phyloP scores from a whole-genome alignment of 192 early-diverging fungal species.

The Thamnidium elegans region DNA sequence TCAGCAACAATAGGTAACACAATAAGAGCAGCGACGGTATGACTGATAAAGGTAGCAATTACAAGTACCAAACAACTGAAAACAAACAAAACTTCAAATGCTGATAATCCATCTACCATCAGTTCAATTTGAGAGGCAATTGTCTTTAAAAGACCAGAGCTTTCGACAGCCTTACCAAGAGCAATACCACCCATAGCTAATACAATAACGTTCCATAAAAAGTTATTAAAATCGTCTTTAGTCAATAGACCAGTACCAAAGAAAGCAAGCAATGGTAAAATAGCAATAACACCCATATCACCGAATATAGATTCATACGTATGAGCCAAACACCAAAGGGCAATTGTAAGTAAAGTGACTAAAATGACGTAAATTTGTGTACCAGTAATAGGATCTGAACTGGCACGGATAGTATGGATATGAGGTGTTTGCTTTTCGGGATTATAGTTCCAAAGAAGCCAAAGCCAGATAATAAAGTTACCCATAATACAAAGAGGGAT shows the following conservation, averaged over 20 bases:
- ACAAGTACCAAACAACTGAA: slow-evolving; percentile 80
- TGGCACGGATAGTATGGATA: slow-evolving; percentile 57
- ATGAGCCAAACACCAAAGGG: slow-evolving; percentile 87
- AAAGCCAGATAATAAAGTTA: slow-evolving; percentile 79
- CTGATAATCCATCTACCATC: slow-evolving; percentile 60
- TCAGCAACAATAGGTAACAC: slow-evolving; percentile 92
- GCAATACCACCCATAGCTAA: slow-evolving; percentile 96
- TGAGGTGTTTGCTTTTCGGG: slow-evolving; percentile 63
- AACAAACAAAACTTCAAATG: slow-evolving; percentile 70
- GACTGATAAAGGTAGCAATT: slow-evolving; percentile 89
- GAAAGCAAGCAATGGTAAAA: slow-evolving; percentile 85
- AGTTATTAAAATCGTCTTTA: slow-evolving; percentile 97
- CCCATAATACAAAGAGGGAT: slow-evolving; percentile 81
- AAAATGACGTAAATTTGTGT: slow-evolving; percentile 76
- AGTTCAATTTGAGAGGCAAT: slow-evolving; percentile 71
- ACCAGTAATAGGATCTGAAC: slow-evolving; percentile 50
- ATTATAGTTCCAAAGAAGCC: slow-evolving; percentile 77
- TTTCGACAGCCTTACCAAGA: slow-evolving; percentile 88
- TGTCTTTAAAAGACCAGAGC: slow-evolving; percentile 76
- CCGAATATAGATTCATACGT: slow-evolving; percentile 74
- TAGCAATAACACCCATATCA: slow-evolving; percentile 95
- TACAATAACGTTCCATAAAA: slow-evolving; percentile 89
- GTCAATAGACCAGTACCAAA: slow-evolving; percentile 87
- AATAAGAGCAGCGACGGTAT: slow-evolving; percentile 94
- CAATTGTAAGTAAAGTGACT: slow-evolving; percentile 76